Conservation (phyloP, 345 rosid species). For the Geranium brycei region DNA sequence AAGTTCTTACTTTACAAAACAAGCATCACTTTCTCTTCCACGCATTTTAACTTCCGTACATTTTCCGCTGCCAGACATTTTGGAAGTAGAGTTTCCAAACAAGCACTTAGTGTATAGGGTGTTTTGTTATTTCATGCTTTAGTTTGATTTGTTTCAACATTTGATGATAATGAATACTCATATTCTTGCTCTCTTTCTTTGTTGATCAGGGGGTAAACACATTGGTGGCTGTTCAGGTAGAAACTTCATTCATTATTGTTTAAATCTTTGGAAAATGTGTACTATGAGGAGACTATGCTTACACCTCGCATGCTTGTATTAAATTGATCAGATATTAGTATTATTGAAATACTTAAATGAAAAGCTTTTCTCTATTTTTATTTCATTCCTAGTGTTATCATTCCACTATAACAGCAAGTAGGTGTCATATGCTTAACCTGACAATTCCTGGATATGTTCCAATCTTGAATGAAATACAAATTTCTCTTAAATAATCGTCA, state of each 20-base stretch:
- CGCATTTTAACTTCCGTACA: too few species aligned
- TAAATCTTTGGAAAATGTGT: neutral
- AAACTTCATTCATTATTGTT: neutral
- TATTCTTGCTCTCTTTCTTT: slow-evolving; percentile 3
- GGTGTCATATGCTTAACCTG: neutral
- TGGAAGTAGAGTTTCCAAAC: too few species aligned
- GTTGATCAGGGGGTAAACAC: slow-evolving; percentile 76
- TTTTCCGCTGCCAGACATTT: too few species aligned
- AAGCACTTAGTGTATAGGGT: too few species aligned
- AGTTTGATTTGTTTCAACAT: neutral
- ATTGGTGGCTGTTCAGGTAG: slow-evolving; percentile 95
- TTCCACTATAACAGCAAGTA: neutral
- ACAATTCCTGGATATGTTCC: too few species aligned
- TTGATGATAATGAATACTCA: neutral
- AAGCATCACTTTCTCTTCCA: too few species aligned
- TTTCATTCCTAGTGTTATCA: neutral
- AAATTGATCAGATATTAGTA: neutral
- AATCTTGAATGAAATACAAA: neutral
- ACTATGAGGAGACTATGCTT: neutral
- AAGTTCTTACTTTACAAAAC: too few species aligned
- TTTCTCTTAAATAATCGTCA: neutral
- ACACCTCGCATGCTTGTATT: neutral
- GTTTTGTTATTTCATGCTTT: neutral
- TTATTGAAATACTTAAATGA: neutral
- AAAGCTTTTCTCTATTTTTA: neutral